A percentile compares a stretch with the other conserved stretches of the same genome.
phyloP scores from a whole-genome alignment of 2,329 filamentous ascomycete species.

The Drechslerella dactyloides region DNA sequence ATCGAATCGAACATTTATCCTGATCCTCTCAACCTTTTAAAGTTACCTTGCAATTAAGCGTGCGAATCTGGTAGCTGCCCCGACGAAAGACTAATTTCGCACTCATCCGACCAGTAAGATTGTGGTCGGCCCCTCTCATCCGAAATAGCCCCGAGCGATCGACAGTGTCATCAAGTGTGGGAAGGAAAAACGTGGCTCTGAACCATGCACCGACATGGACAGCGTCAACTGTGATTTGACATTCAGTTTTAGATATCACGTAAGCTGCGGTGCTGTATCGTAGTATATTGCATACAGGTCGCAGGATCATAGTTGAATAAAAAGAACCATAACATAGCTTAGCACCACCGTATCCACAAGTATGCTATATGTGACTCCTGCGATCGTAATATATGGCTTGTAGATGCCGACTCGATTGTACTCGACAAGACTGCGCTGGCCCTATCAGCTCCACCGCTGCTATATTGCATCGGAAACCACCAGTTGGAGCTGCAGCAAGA shows the following conservation, averaged over 20 bases:
- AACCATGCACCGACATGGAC: neutral
- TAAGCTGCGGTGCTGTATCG: no score
- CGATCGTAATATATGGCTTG: no score
- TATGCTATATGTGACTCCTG: no score
- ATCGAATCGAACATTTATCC: neutral
- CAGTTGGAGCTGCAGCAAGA: no score
- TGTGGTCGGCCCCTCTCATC: neutral
- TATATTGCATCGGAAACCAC: no score
- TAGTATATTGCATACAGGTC: no score
- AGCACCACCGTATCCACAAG: no score
- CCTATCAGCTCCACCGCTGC: no score
- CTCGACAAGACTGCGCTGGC: no score
- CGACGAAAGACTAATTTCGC: neutral
- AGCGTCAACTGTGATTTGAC: neutral
- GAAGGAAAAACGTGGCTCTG: neutral
- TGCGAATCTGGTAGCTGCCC: neutral
- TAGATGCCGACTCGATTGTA: no score
- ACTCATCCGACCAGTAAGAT: neutral
- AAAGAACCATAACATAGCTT: no score
- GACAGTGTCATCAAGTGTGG: neutral
- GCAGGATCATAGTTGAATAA: no score
- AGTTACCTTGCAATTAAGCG: neutral
- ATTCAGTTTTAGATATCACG: neutral
- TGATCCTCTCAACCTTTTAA: neutral
- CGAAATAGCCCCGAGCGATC: neutral